Percentiles rank a stretch among this genome's conserved stretches.
These are phyloP conservation scores for Fusarium pilosicola DNA, from an alignment of 2,329 filamentous ascomycete genomes.

Conservation along the genomic window DNA sequence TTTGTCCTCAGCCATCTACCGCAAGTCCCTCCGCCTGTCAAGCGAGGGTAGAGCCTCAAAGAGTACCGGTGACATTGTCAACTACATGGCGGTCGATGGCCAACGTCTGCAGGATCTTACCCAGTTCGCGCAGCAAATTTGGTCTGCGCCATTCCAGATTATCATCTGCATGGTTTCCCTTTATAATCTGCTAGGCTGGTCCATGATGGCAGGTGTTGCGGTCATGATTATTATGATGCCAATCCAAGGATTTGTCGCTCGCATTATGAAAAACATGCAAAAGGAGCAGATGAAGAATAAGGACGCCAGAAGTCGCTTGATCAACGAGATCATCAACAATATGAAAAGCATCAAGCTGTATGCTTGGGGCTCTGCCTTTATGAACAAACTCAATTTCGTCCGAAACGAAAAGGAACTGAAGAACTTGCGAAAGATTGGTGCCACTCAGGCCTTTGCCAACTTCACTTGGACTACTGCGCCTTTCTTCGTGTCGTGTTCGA, in stretches of 20 bases:
- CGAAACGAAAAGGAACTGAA: constrained; percentile 96
- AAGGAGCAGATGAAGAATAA: constrained; percentile 99
- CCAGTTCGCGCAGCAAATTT: constrained; percentile 93
- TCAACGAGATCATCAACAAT: constrained; percentile 98
- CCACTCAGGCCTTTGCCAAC: constrained; percentile 91
- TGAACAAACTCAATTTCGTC: constrained; percentile 96
- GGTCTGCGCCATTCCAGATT: constrained; percentile 98
- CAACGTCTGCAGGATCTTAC: constrained; percentile 94
- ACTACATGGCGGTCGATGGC: constrained; percentile 98
- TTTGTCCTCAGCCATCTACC: constrained; percentile 89
- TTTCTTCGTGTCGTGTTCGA: constrained; percentile 96
- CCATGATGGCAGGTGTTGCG: constrained; percentile 93
- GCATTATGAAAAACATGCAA: constrained; percentile 92
- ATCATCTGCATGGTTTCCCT: constrained; percentile 93
- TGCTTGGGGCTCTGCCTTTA: constrained; percentile 96
- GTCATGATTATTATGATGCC: constrained; percentile 99
- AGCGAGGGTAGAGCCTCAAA: constrained; percentile 91
- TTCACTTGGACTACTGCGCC: constrained; percentile 99
- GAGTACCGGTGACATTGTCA: constrained; percentile 97
- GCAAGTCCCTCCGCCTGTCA: constrained; percentile 88
- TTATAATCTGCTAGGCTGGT: constrained; percentile 92
- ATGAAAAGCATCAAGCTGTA: constrained; percentile 99
- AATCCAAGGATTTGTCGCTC: constrained; percentile 90
- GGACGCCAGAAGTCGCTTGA: constrained; percentile 88
- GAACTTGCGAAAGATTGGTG: constrained; percentile 95